Percentiles rank a stretch among this genome's conserved stretches.
Evolutionary conservation across 2,329 filamentous ascomycete genomes (phyloP).

Genomic region (Pyricularia sp.): DNA sequence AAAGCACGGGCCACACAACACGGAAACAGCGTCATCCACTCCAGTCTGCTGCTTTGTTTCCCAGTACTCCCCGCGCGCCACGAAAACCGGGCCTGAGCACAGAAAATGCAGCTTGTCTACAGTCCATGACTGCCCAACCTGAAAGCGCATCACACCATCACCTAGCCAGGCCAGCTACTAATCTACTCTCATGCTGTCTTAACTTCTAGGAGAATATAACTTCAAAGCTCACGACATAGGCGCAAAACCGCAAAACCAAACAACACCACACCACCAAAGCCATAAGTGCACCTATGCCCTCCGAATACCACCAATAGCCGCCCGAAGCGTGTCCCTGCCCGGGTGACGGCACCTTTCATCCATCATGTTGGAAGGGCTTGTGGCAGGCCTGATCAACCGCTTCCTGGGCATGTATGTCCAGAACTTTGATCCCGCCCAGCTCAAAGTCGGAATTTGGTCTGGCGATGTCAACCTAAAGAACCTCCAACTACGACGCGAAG

Average conservation of each 20-base stretch:
- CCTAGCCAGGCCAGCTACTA: neutral
- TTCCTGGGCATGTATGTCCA: constrained; percentile 99
- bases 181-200: neutral
- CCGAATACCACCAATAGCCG: neutral
- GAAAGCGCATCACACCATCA: neutral
- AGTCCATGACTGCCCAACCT: neutral
- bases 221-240: neutral
- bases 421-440: constrained; percentile 95
- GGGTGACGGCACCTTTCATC: constrained; percentile 54
- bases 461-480: constrained; percentile 93
- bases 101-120: neutral
- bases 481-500: constrained; percentile 84
- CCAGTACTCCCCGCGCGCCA: neutral
- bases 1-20: neutral
- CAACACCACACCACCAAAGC: neutral
- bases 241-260: neutral
- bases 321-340: constrained; percentile 39
- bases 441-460: constrained; percentile 98
- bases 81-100: neutral
- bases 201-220: neutral
- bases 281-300: neutral
- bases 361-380: constrained; percentile 91
- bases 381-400: constrained; percentile 93
- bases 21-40: neutral
- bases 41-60: neutral